Base-by-base conservation (phyloP, 2,329 filamentous ascomycete species). In the Xylariomycetidae sp. region DNA sequence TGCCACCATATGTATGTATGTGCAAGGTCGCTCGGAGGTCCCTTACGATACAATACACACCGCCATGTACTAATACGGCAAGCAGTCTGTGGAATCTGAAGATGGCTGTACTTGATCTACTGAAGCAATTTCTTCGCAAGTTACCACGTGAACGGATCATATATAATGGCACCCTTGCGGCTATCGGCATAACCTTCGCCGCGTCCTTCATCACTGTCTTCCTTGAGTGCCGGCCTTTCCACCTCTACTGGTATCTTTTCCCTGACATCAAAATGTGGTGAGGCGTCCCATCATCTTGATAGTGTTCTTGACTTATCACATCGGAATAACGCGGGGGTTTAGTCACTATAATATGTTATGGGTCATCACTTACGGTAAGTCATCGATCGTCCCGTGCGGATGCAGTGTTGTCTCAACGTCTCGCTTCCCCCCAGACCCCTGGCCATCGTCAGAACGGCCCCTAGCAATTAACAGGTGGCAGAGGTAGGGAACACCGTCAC, bases 81-180 rank as follows among this genome's bases (percentile, higher is more conserved):
- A 26, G 7, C 18, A 47, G 44, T 16, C 25, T 45, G 19, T 46
- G 43, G 45, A 38, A 38, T 16, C 27, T 46, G 12, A 44, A 48
- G 19, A 32, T 48, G 33, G 37, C 33, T 3, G 30, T 41, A 3
- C n/a, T 44, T 6, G 34, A 46, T 9, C 19, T 39, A 12, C 31
- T 44, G 2, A 10, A 16, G 3, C 5, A 17, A 3, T 15, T 42
- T 4, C 27, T 38, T 8, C 27, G 25, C 3, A 30, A 20, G 12
- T 18, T 37, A 2, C 25, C 16, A 14, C 19, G 29, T 16, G 25
- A 35, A 20, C 23, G 30, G 14, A 7, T 17, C n/a, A 4, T 38
- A 8, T 10, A 40, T 6, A 28, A 31, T 19, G 14, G 20, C 6
- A 30, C 36, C 14, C 40, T 22, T 10, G 15, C 5, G 25, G 19